A percentile compares a stretch with the other conserved stretches of the same genome.
Conservation (phyloP, 1,284 basidiomycete species). For the Leccinum huronense region DNA sequence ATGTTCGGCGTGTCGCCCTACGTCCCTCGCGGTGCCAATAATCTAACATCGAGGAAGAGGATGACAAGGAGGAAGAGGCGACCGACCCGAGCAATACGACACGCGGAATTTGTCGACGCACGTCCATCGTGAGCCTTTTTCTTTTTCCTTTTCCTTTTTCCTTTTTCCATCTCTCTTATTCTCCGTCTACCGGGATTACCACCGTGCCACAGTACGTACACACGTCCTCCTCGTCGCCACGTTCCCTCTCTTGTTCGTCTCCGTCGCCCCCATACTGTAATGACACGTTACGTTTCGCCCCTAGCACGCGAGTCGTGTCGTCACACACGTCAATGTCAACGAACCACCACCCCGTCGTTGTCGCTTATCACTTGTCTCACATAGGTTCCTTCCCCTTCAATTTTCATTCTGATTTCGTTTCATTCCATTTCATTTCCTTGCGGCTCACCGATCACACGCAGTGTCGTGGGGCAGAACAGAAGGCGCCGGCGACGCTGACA, state of each 20-base stretch:
- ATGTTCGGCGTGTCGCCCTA: slow-evolving; percentile 34
- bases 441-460: slow-evolving; percentile 23
- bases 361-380: slow-evolving; percentile 6
- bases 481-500: slow-evolving; percentile 61
- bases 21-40: neutral
- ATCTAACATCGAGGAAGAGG: neutral
- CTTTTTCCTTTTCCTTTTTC: too few species aligned
- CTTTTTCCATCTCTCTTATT: too few species aligned
- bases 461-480: slow-evolving; percentile 60
- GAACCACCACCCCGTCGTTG: neutral
- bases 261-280: too few species aligned
- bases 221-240: neutral
- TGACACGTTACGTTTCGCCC: too few species aligned
- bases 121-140: slow-evolving; percentile 52
- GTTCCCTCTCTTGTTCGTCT: neutral
- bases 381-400: neutral
- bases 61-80: slow-evolving; percentile 17
- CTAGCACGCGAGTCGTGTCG: neutral
- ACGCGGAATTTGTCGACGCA: slow-evolving; percentile 70
- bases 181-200: slow-evolving; percentile 47
- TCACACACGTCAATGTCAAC: slow-evolving; percentile 1
- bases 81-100: slow-evolving; percentile 47
- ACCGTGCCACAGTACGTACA: slow-evolving; percentile 49
- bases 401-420: neutral
- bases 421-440: too few species aligned